Evolutionary conservation across 2,329 filamentous ascomycete species (phyloP).

Genomic region (Clonostachys rosea): DNA sequence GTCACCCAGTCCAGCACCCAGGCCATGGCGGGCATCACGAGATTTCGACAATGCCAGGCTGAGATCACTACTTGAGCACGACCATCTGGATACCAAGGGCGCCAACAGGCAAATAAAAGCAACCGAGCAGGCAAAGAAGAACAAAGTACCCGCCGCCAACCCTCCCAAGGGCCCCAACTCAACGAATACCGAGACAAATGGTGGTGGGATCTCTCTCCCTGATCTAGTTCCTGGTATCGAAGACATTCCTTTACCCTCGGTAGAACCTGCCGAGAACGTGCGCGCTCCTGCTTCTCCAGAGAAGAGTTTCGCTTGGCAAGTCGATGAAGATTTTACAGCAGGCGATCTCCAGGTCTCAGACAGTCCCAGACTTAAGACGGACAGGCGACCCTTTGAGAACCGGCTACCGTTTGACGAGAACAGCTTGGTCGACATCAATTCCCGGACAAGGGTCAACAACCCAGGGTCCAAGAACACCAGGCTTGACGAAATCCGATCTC

Average conservation of each 20-base stretch:
- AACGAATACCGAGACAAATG: not conserved
- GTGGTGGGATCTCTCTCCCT: conserved; percentile 13
- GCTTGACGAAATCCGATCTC: conserved; percentile 37
- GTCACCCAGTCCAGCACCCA: conserved; percentile 47
- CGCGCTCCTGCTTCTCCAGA: conserved; percentile 30
- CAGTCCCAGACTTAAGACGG: conserved; percentile 45
- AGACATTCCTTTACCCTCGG: conserved; percentile 24
- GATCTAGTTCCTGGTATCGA: conserved; percentile 31
- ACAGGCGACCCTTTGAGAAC: conserved; percentile 25
- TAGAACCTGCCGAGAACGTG: conserved; percentile 13
- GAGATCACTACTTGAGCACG: conserved; percentile 17
- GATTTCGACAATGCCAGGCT: conserved; percentile 21
- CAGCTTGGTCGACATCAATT: conserved; percentile 19
- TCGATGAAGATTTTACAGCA: conserved; percentile 54
- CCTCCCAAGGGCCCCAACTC: not conserved
- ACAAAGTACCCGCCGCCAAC: not conserved
- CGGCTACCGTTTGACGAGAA: conserved; percentile 23
- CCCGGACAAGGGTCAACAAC: conserved; percentile 15
- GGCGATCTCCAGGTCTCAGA: conserved; percentile 50
- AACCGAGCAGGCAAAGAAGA: conserved; percentile 1
- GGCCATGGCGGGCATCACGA: conserved; percentile 30
- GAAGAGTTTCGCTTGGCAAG: conserved; percentile 50
- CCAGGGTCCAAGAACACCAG: conserved; percentile 30
- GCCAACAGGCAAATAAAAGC: conserved; percentile 2
- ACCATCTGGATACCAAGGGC: conserved; percentile 21